phyloP scores from a whole-genome alignment of 441 rosid genomes.

The Dalechampia spathulata region DNA sequence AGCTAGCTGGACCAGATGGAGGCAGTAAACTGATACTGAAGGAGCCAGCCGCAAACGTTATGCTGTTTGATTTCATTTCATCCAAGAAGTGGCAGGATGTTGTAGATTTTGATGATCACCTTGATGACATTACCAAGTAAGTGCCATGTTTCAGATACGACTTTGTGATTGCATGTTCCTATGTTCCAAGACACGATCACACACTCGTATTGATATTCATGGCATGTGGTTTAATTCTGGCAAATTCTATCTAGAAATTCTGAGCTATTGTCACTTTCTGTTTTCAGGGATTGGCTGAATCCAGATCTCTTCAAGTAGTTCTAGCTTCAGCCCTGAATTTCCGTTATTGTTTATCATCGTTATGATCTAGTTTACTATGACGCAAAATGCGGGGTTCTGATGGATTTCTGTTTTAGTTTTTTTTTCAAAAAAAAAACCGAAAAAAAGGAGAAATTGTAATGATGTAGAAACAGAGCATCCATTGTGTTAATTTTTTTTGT shows the following conservation, averaged over 20 bases:
- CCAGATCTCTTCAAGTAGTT: slow-evolving; percentile 74
- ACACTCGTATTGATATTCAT: not conserved
- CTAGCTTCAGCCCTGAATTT: not conserved
- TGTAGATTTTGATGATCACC: slow-evolving; percentile 89
- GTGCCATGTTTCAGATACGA: slow-evolving; percentile 6
- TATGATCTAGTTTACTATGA: not conserved
- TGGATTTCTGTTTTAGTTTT: no score
- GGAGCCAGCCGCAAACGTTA: slow-evolving; percentile 79
- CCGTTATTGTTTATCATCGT: not conserved
- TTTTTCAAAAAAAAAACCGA: no score
- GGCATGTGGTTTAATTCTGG: not conserved
- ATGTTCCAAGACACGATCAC: not conserved
- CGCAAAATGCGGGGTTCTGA: not conserved
- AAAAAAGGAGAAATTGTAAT: no score
- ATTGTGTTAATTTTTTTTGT: no score
- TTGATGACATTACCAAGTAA: slow-evolving; percentile 84
- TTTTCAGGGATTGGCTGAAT: slow-evolving; percentile 90
- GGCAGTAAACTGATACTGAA: slow-evolving; percentile 53
- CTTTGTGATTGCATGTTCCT: not conserved
- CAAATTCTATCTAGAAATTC: not conserved
- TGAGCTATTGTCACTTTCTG: not conserved
- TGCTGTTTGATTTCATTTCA: slow-evolving; percentile 63
- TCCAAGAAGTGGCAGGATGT: slow-evolving; percentile 77
- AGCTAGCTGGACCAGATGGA: slow-evolving; percentile 54
- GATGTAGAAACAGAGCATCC: no score